A percentile compares a stretch with the other conserved stretches of the same genome.
Evolutionary conservation across 495 filamentous ascomycete species (phyloP).

Genomic region (Jackrogersella minutella): DNA sequence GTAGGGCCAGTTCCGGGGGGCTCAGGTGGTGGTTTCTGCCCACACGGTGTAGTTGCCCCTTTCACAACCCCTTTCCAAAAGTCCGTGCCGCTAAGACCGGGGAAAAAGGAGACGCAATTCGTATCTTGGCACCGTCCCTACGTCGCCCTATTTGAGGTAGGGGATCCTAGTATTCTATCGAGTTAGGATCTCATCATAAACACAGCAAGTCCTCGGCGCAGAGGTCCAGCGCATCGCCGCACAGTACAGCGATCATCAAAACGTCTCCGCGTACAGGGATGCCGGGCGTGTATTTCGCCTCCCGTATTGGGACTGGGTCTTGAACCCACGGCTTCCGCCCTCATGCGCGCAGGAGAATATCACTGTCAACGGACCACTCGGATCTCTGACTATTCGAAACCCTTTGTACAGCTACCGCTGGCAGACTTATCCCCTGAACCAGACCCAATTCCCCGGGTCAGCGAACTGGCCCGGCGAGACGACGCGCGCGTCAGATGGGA

Average conservation of each 20-base stretch:
- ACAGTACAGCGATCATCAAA: constrained; percentile 36
- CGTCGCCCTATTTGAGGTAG: constrained; percentile 53
- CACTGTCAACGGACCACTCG: constrained; percentile 46
- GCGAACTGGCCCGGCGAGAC: constrained; percentile 32
- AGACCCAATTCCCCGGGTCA: constrained; percentile 37
- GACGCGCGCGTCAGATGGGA: constrained; percentile 36
- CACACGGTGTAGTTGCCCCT: constrained; percentile 50
- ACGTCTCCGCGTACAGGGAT: constrained; percentile 41
- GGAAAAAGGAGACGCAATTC: constrained; percentile 41
- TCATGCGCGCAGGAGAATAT: constrained; percentile 41
- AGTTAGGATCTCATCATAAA: background rate
- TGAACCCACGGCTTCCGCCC: constrained; percentile 41
- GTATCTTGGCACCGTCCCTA: constrained; percentile 54
- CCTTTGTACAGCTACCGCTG: constrained; percentile 51
- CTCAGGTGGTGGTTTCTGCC: constrained; percentile 55
- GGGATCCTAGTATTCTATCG: background rate
- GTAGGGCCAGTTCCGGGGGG: constrained; percentile 48
- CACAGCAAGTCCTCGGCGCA: constrained; percentile 50
- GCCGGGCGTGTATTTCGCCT: constrained; percentile 49
- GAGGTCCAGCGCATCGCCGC: constrained; percentile 47
- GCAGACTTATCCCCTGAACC: constrained; percentile 40
- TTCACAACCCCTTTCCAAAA: constrained; percentile 1
- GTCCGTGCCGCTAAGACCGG: background rate
- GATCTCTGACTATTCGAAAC: constrained; percentile 41
- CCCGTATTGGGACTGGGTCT: constrained; percentile 57